Conservation (phyloP, 2,329 filamentous ascomycete genomes). For the Neopestalotiopsis sp. region DNA sequence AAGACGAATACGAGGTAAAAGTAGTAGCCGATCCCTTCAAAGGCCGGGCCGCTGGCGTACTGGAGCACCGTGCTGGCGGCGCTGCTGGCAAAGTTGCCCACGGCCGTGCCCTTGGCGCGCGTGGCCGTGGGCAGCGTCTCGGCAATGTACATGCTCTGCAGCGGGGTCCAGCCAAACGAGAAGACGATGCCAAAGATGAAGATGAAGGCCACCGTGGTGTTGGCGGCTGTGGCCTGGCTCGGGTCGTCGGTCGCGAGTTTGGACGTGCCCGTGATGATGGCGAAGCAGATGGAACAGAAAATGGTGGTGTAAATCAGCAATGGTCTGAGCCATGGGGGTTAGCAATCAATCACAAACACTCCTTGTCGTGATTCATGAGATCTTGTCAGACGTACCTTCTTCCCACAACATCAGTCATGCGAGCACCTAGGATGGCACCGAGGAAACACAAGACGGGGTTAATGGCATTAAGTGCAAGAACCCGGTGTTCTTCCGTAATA, state of each 20-base stretch:
- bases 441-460: slow-evolving; percentile 60
- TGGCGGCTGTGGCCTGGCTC: slow-evolving; percentile 42
- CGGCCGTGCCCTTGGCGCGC: slow-evolving; percentile 50
- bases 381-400: slow-evolving; percentile 36
- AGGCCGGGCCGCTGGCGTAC: slow-evolving; percentile 49
- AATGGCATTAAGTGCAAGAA: slow-evolving; percentile 56
- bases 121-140: slow-evolving; percentile 52
- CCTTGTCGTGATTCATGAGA: not conserved
- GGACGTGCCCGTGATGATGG: slow-evolving; percentile 53
- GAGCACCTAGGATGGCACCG: slow-evolving; percentile 58
- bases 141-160: slow-evolving; percentile 56
- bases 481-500: slow-evolving; percentile 51
- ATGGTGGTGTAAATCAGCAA: slow-evolving; percentile 53
- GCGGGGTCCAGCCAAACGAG: slow-evolving; percentile 56
- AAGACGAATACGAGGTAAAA: slow-evolving; percentile 44
- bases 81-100: slow-evolving; percentile 48
- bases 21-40: slow-evolving; percentile 43
- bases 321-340: slow-evolving; percentile 41
- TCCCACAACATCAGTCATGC: slow-evolving; percentile 62
- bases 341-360: not conserved
- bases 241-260: slow-evolving; percentile 46
- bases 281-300: slow-evolving; percentile 53
- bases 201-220: slow-evolving; percentile 55
- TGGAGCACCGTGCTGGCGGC: slow-evolving; percentile 46
- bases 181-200: slow-evolving; percentile 59